Evolutionary conservation across 2,329 filamentous ascomycete genomes (phyloP), one percentile per base, ranked within the genome.

Genomic region (Alternaria metachromatica): DNA sequence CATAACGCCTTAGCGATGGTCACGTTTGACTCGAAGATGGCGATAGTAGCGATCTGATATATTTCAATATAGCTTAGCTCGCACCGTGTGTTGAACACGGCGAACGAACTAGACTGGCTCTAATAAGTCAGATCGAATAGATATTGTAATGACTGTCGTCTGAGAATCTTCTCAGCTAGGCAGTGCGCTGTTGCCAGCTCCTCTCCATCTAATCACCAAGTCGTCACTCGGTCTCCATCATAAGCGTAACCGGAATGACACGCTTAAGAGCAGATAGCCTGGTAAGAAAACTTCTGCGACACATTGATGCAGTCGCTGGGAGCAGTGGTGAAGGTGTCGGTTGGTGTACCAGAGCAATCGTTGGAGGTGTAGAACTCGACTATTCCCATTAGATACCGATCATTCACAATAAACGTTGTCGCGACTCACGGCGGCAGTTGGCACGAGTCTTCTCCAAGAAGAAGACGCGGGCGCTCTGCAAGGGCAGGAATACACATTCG

Each of bases 301-400:
- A 62, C 60, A 37, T 62, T 23, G 18, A 59, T n/a, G 41, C 55
- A 62, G 23, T 18, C 60, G 48, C 60, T 62, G 10, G 60, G 60
- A 4, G 43, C 46, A 26, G 55, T 30, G 20, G 48, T 59, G 23
- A 62, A 59, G 23, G 11, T 13, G 15, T 62, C 41, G 13, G 43
- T 30, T 1, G 60, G 55, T 3, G 25, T 33, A 43, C 55, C 60
- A 15, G 28, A 11, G 55, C 60, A 62, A 18, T 62, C 18, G 23
- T 18, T 13, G 8, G 55, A 15, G 12, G 48, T 25, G 23, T 43
- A 62, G 18, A 62, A 62, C 12, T 49, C 21, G 30, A 62, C 60
- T 62, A 13, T 53, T 46, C 7, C 18, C 13, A 33, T 30, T 9
- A 50, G 7, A 41, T 50, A 4, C 12, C 21, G 15, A 41, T 8